Evolutionary conservation across 2,329 filamentous ascomycete genomes (phyloP).

Genomic region (Phaeophleospora eucalypticola): DNA sequence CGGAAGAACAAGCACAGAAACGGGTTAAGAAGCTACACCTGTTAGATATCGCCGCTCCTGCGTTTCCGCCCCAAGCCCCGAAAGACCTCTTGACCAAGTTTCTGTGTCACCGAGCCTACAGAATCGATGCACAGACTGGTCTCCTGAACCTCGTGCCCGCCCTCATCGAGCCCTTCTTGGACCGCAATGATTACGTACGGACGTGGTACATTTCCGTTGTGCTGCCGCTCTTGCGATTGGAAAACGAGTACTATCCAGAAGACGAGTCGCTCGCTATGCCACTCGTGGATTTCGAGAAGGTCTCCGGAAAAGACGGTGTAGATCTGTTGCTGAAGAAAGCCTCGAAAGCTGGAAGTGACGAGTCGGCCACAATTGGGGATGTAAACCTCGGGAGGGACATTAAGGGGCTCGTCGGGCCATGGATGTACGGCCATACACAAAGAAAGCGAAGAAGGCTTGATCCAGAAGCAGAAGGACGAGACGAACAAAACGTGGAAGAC

Average conservation of each 20-base stretch:
- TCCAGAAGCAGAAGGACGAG: constrained; percentile 4
- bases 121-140: constrained; percentile 69
- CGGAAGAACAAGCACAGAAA: constrained; percentile 61
- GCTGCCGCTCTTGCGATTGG: constrained; percentile 64
- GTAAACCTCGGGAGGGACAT: constrained; percentile 56
- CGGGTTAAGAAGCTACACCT: constrained; percentile 61
- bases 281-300: constrained; percentile 59
- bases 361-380: constrained; percentile 16
- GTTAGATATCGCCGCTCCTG: constrained; percentile 52
- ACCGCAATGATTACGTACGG: constrained; percentile 57
- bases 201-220: constrained; percentile 67
- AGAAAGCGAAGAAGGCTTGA: constrained; percentile 46
- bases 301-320: constrained; percentile 58
- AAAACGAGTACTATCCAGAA: constrained; percentile 64
- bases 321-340: constrained; percentile 59
- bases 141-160: constrained; percentile 63
- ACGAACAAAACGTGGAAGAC: constrained; percentile 6
- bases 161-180: constrained; percentile 66
- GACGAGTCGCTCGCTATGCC: constrained; percentile 53
- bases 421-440: constrained; percentile 63
- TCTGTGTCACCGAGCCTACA: constrained; percentile 62
- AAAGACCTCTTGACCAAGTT: constrained; percentile 60
- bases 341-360: constrained; percentile 35
- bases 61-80: constrained; percentile 46
- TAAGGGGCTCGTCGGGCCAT: constrained; percentile 65